Evolutionary conservation across 495 filamentous ascomycete genomes (phyloP), one percentile per base, ranked within the genome.

Genomic region (Penicillium parvum): DNA sequence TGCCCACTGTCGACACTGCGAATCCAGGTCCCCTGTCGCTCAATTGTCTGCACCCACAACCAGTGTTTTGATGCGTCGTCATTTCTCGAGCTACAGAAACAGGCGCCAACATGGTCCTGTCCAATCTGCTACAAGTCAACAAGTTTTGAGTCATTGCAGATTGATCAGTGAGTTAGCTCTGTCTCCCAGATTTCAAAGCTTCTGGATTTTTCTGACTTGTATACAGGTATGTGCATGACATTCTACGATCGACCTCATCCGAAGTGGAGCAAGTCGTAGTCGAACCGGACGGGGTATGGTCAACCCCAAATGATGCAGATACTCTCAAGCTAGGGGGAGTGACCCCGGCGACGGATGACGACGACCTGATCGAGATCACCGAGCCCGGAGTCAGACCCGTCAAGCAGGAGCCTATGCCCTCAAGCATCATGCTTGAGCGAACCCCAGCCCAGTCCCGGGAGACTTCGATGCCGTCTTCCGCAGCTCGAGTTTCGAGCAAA

Each of bases 41-140:
- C 85, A 2, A 72, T 79, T 7, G 57, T 82, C 16, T 98, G 92
- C 61, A 84, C 75, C 6, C 92, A 98, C 65, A 89, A 90, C 28
- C 88, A 92, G 53, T 97, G 92, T 55, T 97, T 97, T 58, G 92
- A 98, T 63, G 92, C 84, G n/a, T 80, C 79, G 2, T 94, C 88
- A 2, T 98, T 95, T 52, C 72, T 98, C 10, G 88, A 95, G 52
- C 60, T 98, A 26, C 90, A 96, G 55, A 90, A 96, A 60, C 92
- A 98, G 69, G 90, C 87, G 0, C 91, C 92, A 15, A 91, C 89
- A 8, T 98, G 92, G 92, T 72, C 79, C 15, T 98, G 92, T 54
- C 92, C 92, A 6, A 83, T 95, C 18, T 98, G 92, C 66, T 88
- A 82, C 58, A 94, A 95, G 51, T 65, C 79, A 0, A 81, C 88